Conservation (phyloP, 441 rosid genomes). For the Daphne laureola region DNA sequence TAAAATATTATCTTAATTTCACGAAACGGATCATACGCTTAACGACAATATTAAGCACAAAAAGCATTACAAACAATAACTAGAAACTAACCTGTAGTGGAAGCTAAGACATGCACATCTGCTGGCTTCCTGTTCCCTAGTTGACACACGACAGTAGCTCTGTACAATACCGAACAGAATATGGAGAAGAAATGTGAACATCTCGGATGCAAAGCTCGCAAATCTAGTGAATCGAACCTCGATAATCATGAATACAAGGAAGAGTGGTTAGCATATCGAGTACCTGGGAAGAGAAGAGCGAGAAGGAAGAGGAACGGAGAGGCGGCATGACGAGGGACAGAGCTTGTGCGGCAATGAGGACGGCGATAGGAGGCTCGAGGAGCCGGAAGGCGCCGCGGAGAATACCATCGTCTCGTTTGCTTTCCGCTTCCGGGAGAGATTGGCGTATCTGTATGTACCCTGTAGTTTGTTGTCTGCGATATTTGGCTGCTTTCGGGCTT, state of each 20-base stretch:
- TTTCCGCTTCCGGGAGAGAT: too few species aligned
- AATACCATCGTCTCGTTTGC: conserved; percentile 17
- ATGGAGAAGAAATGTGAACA: not conserved
- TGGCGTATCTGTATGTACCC: too few species aligned
- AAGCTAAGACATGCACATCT: conserved; percentile 20
- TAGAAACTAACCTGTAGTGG: conserved; percentile 36
- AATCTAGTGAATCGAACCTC: not conserved
- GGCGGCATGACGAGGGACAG: conserved; percentile 13
- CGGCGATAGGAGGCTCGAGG: conserved; percentile 15
- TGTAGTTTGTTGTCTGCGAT: too few species aligned
- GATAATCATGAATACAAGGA: not conserved
- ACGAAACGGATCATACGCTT: too few species aligned
- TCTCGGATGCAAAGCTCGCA: not conserved
- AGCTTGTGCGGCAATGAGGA: conserved; percentile 15
- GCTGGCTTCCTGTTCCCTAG: conserved; percentile 20
- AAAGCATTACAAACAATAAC: not conserved
- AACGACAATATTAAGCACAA: conserved; percentile 5
- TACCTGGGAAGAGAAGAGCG: conserved; percentile 25
- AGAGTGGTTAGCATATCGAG: not conserved
- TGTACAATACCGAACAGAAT: conserved; percentile 18
- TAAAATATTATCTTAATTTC: too few species aligned
- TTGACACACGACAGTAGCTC: conserved; percentile 19
- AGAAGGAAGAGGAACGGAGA: conserved; percentile 8
- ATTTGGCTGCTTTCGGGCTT: too few species aligned
- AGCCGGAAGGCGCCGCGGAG: conserved; percentile 22